phyloP scores from a whole-genome alignment of 805 yeast species.

The Yarrowia sp. region DNA sequence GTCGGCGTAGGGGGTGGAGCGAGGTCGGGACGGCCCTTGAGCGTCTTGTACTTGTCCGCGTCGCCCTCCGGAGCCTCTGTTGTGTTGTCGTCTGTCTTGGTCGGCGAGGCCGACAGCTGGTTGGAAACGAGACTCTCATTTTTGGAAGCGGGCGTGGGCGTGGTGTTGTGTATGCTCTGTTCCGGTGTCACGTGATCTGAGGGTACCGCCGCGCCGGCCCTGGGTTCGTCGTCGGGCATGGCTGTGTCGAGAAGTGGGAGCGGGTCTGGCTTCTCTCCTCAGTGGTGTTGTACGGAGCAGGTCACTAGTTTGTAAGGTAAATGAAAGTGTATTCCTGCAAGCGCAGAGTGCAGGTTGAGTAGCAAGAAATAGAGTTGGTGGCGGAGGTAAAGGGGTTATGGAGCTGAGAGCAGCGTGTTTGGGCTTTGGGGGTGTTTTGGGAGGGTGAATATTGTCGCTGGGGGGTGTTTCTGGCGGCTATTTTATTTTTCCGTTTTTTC shows the following conservation, averaged over 20 bases:
- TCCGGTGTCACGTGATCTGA: neutral
- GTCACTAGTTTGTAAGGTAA: too few relatives aligned
- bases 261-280: too few relatives aligned
- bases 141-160: too few relatives aligned
- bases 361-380: slow-evolving; percentile 25
- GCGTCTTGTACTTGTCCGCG: slow-evolving; percentile 16
- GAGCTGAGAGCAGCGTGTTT: neutral
- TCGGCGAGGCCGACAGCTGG: neutral
- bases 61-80: too few relatives aligned
- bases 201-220: too few relatives aligned
- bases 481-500: neutral
- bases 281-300: too few relatives aligned
- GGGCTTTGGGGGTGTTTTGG: neutral
- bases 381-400: slow-evolving; percentile 14
- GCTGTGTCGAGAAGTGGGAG: too few relatives aligned
- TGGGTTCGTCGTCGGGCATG: too few relatives aligned
- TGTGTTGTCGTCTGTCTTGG: neutral
- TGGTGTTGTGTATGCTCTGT: slow-evolving; percentile 17
- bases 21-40: neutral
- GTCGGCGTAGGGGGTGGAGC: neutral
- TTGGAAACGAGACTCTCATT: too few relatives aligned
- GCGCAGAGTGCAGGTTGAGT: slow-evolving; percentile 11
- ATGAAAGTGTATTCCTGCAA: neutral
- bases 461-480: neutral
- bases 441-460: neutral